Percentiles rank a stretch among this genome's conserved stretches.
phyloP scores from a whole-genome alignment of 495 filamentous ascomycete genomes.

The Jackrogersella minutella region DNA sequence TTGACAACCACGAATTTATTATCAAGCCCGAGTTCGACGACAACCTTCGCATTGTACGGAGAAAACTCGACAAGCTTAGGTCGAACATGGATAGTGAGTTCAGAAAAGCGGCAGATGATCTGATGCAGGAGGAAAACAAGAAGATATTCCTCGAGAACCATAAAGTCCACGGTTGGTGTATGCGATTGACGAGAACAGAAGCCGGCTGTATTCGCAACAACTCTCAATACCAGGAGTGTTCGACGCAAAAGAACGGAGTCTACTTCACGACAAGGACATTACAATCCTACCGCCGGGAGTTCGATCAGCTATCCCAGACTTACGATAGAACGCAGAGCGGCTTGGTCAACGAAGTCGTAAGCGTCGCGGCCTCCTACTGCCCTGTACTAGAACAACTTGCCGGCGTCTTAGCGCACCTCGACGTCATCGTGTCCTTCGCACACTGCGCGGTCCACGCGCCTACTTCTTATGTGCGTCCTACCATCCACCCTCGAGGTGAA shows the following conservation, averaged over 20 bases:
- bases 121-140: conserved; percentile 95
- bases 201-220: conserved; percentile 93
- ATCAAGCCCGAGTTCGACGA: conserved; percentile 99
- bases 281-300: conserved; percentile 83
- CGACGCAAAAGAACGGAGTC: conserved; percentile 98
- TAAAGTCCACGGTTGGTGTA: conserved; percentile 94
- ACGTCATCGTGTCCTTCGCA: conserved; percentile 95
- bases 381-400: conserved; percentile 92
- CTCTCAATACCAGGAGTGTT: conserved; percentile 89
- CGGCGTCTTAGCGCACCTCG: conserved; percentile 88
- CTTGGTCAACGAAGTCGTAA: conserved; percentile 90
- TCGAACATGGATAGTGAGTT: conserved; percentile 88
- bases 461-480: conserved; percentile 87
- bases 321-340: conserved; percentile 96
- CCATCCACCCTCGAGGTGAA: conserved; percentile 87
- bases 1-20: conserved; percentile 97
- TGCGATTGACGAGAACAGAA: conserved; percentile 90
- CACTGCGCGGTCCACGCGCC: conserved; percentile 95
- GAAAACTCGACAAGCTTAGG: conserved; percentile 85
- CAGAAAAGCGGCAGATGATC: conserved; percentile 74
- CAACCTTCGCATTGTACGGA: conserved; percentile 82
- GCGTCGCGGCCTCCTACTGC: conserved; percentile 91
- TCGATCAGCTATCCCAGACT: conserved; percentile 91
- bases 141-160: conserved; percentile 99
- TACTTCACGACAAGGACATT: conserved; percentile 94